These are phyloP conservation scores for Torrubiella hemipterigena DNA, from an alignment of 2,329 filamentous ascomycete genomes.

Conservation along the genomic window DNA sequence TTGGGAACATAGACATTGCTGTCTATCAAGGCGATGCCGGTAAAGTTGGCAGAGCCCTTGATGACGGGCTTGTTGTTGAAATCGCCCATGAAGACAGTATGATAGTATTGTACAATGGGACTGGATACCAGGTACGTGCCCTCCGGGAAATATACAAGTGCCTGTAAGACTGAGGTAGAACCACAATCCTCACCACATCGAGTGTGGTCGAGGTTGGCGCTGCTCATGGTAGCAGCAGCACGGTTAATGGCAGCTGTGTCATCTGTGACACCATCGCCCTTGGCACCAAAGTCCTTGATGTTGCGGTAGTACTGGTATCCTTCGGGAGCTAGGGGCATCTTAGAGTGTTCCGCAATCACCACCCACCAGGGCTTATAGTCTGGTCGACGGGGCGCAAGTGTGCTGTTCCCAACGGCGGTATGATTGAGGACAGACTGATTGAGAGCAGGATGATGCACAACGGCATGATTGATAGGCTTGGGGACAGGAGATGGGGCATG, in stretches of 20 bases:
- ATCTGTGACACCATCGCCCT: constrained; percentile 32
- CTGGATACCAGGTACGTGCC: constrained; percentile 57
- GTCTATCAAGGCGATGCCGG: constrained; percentile 61
- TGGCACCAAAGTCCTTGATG: constrained; percentile 15
- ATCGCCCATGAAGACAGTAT: constrained; percentile 65
- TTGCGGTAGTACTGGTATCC: constrained; percentile 30
- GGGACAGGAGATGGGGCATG: too few species aligned
- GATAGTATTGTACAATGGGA: constrained; percentile 51
- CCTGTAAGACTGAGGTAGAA: constrained; percentile 51
- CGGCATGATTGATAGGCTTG: too few species aligned
- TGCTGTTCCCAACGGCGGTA: too few species aligned
- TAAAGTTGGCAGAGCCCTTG: constrained; percentile 39
- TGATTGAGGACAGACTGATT: too few species aligned
- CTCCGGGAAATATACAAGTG: constrained; percentile 57
- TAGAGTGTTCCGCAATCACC: too few species aligned
- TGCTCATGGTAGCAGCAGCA: constrained; percentile 51
- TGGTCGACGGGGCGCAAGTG: too few species aligned
- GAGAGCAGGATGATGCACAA: too few species aligned
- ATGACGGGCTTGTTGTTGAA: constrained; percentile 42
- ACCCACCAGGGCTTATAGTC: too few species aligned
- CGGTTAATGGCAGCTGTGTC: constrained; percentile 24
- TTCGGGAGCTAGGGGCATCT: neutral
- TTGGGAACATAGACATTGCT: constrained; percentile 49
- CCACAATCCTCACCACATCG: constrained; percentile 57
- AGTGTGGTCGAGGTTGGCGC: constrained; percentile 44